Base-by-base conservation (phyloP, 2,329 filamentous ascomycete genomes). In the Biscogniauxia marginata region DNA sequence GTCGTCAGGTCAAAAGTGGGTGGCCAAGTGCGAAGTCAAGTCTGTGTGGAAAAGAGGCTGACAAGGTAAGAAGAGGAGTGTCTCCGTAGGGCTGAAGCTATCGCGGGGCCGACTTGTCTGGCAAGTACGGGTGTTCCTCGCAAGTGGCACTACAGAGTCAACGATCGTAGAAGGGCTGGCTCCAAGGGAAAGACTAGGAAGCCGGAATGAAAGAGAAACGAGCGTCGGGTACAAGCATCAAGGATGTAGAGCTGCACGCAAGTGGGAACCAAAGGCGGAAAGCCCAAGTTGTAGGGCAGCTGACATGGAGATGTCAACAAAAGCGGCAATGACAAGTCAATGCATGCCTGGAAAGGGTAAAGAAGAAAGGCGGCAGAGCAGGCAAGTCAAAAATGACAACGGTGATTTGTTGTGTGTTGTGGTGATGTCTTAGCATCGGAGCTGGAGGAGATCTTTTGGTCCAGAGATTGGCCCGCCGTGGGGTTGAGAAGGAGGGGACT, bases 251-350 rank as follows among this genome's bases (percentile, higher is more conserved):
- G 44, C 18, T 20, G 44, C 44, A 20, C 20, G 44, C 44, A 20
- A 20, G 44, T 46, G 18, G 44, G 20, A 46, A 46, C 46, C 7
- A 49, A 23, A 49, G 22, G 46, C 21, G 24, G 24, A 22, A 22
- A 25, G 22, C 30, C 30, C 9, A 39, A n/a, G 9, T 39, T 39
- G 30, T n/a, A 39, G 30, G 30, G 30, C 30, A 39, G 30, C 30
- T 39, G 30, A 39, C 30, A 39, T 39, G 13, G 30, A 39, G 30
- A 39, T 39, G 58, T 60, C 58, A 63, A 63, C 56, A 60, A 61
- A 61, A 53, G 59, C 55, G 56, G 59, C 53, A 60, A 59, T 51
- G 55, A 45, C 57, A 60, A 59, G 48, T 60, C 59, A 62, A 63
- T 61, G 59, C 59, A 61, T 56, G 58, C 47, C 56, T 44, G 55